Percentiles rank a stretch among this genome's conserved stretches.
phyloP scores from a whole-genome alignment of 2,329 filamentous ascomycete species.

The Zopfia rhizophila region DNA sequence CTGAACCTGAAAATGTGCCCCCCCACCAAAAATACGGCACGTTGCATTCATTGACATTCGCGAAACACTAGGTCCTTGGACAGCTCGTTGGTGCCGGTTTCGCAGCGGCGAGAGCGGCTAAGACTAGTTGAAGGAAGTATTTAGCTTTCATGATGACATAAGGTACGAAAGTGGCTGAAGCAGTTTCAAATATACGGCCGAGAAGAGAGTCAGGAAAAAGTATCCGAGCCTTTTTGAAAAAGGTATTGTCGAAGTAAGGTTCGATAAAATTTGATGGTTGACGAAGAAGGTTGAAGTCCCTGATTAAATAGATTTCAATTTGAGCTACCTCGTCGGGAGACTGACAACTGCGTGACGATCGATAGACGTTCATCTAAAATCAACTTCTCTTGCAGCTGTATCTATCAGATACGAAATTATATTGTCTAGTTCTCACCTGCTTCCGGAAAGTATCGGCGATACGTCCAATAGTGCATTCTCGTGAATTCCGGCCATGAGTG shows the following conservation, averaged over 20 bases:
- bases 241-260: background rate
- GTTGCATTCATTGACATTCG: slow-evolving; percentile 31
- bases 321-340: no score
- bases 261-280: no score
- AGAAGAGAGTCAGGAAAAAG: background rate
- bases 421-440: slow-evolving; percentile 2
- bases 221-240: background rate
- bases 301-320: no score
- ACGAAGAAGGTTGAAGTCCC: no score
- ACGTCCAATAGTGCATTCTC: background rate
- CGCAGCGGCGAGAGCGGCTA: slow-evolving; percentile 16
- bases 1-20: slow-evolving; percentile 16
- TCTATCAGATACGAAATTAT: background rate
- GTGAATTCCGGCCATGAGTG: slow-evolving; percentile 7
- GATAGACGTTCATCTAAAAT: no score
- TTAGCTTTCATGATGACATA: slow-evolving; percentile 15
- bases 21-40: slow-evolving; percentile 34
- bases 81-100: slow-evolving; percentile 31
- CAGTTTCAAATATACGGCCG: background rate
- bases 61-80: slow-evolving; percentile 27
- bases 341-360: no score
- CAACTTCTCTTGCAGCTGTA: no score
- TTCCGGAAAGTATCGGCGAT: slow-evolving; percentile 6
- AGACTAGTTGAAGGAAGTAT: slow-evolving; percentile 8
- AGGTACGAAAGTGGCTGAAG: background rate